Evolutionary conservation across 495 filamentous ascomycete species (phyloP).

Genomic region (Annulohypoxylon stygium): DNA sequence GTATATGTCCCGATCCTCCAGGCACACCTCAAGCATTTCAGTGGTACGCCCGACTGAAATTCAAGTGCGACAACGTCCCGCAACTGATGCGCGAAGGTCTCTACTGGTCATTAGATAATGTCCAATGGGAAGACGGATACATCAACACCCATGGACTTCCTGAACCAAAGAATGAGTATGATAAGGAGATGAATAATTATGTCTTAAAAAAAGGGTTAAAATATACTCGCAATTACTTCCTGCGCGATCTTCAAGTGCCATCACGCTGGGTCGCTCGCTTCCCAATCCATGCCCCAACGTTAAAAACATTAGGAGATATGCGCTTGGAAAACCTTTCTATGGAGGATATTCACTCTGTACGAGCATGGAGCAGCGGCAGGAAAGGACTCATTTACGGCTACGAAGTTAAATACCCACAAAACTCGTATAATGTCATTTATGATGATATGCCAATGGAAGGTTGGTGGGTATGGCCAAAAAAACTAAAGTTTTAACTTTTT

Average conservation of each 20-base stretch:
- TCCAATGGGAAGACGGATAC: slow-evolving; percentile 1
- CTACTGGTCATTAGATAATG: slow-evolving; percentile 1
- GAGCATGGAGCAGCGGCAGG: neutral
- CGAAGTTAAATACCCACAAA: neutral
- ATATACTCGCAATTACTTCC: neutral
- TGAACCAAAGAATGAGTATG: too few relatives aligned
- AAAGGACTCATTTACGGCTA: neutral
- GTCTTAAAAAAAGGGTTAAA: neutral
- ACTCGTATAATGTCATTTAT: neutral
- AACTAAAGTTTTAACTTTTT: neutral
- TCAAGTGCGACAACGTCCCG: slow-evolving; percentile 7
- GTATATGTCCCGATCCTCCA: neutral
- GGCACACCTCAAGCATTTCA: neutral
- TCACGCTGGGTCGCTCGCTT: neutral
- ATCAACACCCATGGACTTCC: neutral
- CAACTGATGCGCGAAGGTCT: slow-evolving; percentile 15
- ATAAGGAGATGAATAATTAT: neutral
- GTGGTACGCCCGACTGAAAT: neutral
- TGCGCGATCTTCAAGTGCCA: neutral
- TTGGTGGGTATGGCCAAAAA: slow-evolving; percentile 6
- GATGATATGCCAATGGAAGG: slow-evolving; percentile 1
- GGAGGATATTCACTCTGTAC: neutral
- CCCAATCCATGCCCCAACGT: neutral
- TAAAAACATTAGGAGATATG: neutral
- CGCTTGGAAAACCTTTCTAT: neutral